Base-by-base conservation (phyloP, 2,329 filamentous ascomycete species). In the Xylariaceae sp. region DNA sequence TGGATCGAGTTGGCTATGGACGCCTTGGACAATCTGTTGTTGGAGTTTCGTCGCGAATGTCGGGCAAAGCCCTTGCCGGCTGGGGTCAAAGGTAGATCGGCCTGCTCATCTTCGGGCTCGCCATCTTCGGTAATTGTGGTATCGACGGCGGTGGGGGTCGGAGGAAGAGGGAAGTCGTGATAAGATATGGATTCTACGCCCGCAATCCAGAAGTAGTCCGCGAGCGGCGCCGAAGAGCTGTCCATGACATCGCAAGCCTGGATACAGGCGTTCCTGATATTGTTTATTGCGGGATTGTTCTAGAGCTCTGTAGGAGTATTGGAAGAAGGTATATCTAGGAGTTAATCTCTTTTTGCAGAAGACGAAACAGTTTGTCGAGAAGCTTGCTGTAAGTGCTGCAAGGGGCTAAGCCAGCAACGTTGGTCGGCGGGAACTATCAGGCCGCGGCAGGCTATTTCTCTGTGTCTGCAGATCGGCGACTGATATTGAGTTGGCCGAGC, bases 201-300 rank as follows among this genome's bases (percentile, higher is more conserved):
- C 52, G 82, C 82, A 61, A 86, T 85, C 82, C 82, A 86, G 65
- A 86, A 86, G 67, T 86, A 86, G 64, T 86, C 82, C 64, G 82
- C 82, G 62, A 86, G 72, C 59, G 82, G 82, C 50, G 73, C 74
- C 49, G 79, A 81, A 45, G 78, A 72, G 66, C 64, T 69, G 60
- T 79, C 77, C 77, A 81, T 81, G 67, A 66, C 73, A 61, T 57
- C 49, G 45, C 50, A 55, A 41, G 48, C 52, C 51, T 42, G 36
- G 22, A 26, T 6, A 6, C 22, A 26, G 22, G 22, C 22, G 22
- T 26, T 11, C 22, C 22, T 26, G 22, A 6, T 26, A 11, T 26
- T 11, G 22, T 26, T 26, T 6, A 6, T 6, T 26, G 6, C 22
- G 22, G 22, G 22, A n/a, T n/a, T n/a, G n/a, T n/a, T n/a, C n/a